phyloP scores from a whole-genome alignment of 768 basidiomycete species.

The Pulveroboletus sp. region DNA sequence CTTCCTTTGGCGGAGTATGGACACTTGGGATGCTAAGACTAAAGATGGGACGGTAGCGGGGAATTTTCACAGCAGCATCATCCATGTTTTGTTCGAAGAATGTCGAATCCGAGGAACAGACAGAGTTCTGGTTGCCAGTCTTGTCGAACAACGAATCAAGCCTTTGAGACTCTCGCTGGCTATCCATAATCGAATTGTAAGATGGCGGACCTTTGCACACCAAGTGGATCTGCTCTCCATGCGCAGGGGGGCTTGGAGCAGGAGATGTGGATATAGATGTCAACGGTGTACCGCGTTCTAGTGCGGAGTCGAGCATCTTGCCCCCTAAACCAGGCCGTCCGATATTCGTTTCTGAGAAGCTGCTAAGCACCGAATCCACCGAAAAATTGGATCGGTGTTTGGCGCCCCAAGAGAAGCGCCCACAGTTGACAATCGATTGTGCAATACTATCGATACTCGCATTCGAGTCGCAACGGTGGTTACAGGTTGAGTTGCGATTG shows the following conservation, averaged over 20 bases:
- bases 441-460: slow-evolving; percentile 58
- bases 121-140: too few relatives aligned
- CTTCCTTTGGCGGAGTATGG: slow-evolving; percentile 59
- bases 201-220: slow-evolving; percentile 40
- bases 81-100: slow-evolving; percentile 49
- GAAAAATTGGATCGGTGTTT: slow-evolving; percentile 59
- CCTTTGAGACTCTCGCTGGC: slow-evolving; percentile 38
- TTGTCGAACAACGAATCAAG: slow-evolving; percentile 62
- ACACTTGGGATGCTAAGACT: slow-evolving; percentile 49
- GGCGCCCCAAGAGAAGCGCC: too few relatives aligned
- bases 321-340: slow-evolving; percentile 77
- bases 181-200: slow-evolving; percentile 69
- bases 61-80: slow-evolving; percentile 36
- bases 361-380: slow-evolving; percentile 64
- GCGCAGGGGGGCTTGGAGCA: too few relatives aligned
- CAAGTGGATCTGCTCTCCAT: too few relatives aligned
- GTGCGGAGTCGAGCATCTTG: slow-evolving; percentile 77
- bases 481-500: slow-evolving; percentile 58
- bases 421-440: slow-evolving; percentile 54
- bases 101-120: too few relatives aligned
- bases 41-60: slow-evolving; percentile 65
- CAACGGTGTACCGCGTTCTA: too few relatives aligned
- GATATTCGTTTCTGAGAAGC: slow-evolving; percentile 54
- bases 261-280: too few relatives aligned
- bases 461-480: slow-evolving; percentile 57